phyloP scores from a whole-genome alignment of 371 early-diverging fungal genomes.

The Encephalitozoon cuniculi region DNA sequence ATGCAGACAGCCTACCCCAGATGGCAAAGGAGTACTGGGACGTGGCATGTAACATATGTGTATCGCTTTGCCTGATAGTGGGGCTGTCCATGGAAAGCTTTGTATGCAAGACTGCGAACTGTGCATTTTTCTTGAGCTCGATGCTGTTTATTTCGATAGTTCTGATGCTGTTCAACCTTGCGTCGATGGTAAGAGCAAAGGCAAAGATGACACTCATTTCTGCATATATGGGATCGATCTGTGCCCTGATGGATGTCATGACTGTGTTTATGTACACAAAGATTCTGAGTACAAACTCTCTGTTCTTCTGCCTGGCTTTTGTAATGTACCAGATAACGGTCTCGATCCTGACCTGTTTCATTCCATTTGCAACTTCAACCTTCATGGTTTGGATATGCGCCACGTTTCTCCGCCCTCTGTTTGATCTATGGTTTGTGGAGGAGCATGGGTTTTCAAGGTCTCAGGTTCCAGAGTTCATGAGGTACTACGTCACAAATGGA shows the following conservation, averaged over 20 bases:
- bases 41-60: not conserved
- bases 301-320: not conserved
- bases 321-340: not conserved
- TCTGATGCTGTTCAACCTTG: not conserved
- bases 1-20: not conserved
- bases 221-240: not conserved
- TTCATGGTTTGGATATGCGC: not conserved
- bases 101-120: not conserved
- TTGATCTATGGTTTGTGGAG: constrained; percentile 1
- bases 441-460: not conserved
- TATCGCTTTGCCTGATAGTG: not conserved
- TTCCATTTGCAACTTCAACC: not conserved
- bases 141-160: not conserved
- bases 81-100: not conserved
- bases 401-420: not conserved
- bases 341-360: not conserved
- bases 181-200: not conserved
- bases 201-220: not conserved
- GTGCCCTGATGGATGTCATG: not conserved
- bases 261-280: not conserved
- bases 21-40: not conserved
- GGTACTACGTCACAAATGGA: not conserved
- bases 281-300: not conserved
- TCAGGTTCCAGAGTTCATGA: not conserved
- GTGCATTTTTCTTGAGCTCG: not conserved